A percentile compares a stretch with the other conserved stretches of the same genome.
Conservation (phyloP, 768 basidiomycete species). For the Panus rudis region DNA sequence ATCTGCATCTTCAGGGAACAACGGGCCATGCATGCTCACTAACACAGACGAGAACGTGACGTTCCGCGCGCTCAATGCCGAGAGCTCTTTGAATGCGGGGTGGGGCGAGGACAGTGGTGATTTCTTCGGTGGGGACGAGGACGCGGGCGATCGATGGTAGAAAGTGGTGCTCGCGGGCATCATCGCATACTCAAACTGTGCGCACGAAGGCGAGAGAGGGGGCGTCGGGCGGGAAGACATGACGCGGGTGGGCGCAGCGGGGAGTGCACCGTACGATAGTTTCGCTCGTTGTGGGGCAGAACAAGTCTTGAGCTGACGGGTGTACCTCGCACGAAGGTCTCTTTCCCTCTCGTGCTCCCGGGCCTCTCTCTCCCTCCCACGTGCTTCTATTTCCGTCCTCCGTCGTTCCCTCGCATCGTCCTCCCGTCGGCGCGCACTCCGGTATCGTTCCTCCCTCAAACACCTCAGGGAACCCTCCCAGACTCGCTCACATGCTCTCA, state of each 20-base stretch:
- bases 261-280: conserved; percentile 18
- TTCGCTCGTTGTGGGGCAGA: conserved; percentile 8
- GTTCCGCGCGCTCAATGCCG: conserved; percentile 19
- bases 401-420: conserved; percentile 14
- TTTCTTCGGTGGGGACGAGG: not conserved
- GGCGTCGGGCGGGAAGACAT: conserved; percentile 11
- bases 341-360: conserved; percentile 14
- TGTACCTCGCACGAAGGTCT: conserved; percentile 13
- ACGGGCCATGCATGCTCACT: conserved; percentile 47
- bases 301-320: conserved; percentile 9
- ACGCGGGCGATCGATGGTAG: not conserved
- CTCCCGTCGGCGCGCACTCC: conserved; percentile 15
- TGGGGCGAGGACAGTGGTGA: no score
- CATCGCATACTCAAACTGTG: not conserved
- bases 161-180: not conserved
- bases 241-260: conserved; percentile 13
- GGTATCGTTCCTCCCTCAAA: conserved; percentile 18
- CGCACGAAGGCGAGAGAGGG: conserved; percentile 7
- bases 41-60: conserved; percentile 54
- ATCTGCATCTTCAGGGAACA: conserved; percentile 42
- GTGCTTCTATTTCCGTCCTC: conserved; percentile 14
- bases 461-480: conserved; percentile 21
- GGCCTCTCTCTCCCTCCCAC: conserved; percentile 17
- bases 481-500: conserved; percentile 18
- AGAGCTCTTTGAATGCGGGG: conserved; percentile 26